phyloP scores from a whole-genome alignment of 768 basidiomycete species.

The Daedaleopsis nitida region DNA sequence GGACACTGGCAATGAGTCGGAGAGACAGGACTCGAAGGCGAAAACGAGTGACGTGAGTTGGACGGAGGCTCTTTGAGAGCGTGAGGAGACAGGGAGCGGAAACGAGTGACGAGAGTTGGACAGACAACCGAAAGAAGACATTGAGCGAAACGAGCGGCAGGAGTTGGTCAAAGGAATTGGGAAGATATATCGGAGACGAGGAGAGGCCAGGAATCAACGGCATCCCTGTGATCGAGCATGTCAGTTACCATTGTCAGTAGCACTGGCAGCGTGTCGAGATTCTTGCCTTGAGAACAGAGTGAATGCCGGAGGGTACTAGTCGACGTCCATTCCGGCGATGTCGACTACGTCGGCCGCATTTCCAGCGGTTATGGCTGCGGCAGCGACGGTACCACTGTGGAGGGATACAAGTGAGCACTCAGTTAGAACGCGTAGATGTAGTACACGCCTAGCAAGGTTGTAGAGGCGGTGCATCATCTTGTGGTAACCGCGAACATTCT shows the following conservation, averaged over 20 bases:
- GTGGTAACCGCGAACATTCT: conserved; percentile 2
- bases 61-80: too few relatives aligned
- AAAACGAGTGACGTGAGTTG: too few relatives aligned
- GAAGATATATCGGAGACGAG: not conserved
- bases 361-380: not conserved
- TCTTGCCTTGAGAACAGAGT: too few relatives aligned
- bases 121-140: too few relatives aligned
- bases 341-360: not conserved
- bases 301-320: not conserved
- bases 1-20: not conserved
- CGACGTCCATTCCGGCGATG: not conserved
- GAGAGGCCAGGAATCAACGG: too few relatives aligned
- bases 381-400: not conserved
- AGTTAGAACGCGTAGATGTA: not conserved
- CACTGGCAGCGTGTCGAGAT: too few relatives aligned
- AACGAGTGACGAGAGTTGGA: too few relatives aligned
- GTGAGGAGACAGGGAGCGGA: too few relatives aligned
- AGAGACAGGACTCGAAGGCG: too few relatives aligned
- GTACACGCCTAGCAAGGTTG: not conserved
- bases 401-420: not conserved
- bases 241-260: too few relatives aligned
- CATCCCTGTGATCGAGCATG: too few relatives aligned
- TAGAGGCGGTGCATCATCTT: conserved; percentile 13
- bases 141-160: not conserved
- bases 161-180: not conserved